Percentiles rank a stretch among this genome's conserved stretches.
phyloP scores from a whole-genome alignment of 73 alveolate genomes.

The Paramecium sonneborni region DNA sequence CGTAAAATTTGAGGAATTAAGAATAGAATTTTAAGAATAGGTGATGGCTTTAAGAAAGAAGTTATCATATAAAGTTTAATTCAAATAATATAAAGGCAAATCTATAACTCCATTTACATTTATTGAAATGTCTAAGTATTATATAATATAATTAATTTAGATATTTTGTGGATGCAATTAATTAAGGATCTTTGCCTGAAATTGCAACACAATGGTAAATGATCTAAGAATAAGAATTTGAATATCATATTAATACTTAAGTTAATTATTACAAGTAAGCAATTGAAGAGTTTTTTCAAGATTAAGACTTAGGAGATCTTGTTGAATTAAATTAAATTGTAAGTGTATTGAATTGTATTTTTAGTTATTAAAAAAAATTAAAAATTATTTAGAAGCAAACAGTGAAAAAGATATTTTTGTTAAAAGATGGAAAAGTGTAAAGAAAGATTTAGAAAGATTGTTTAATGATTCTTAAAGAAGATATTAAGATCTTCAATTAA shows the following conservation, averaged over 20 bases:
- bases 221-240: constrained; percentile 27
- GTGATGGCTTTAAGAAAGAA: not conserved
- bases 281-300: not conserved
- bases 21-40: not conserved
- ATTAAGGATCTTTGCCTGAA: not conserved
- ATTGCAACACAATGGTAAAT: constrained; percentile 44
- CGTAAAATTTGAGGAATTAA: not conserved
- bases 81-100: constrained; percentile 29
- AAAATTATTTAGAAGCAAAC: not conserved
- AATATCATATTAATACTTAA: not conserved
- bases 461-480: not conserved
- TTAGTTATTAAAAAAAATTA: not conserved
- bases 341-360: not conserved
- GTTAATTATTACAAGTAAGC: not conserved
- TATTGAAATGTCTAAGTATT: constrained; percentile 39
- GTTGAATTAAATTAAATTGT: not conserved
- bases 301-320: not conserved
- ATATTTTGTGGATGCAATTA: constrained; percentile 40
- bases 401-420: not conserved
- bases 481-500: not conserved
- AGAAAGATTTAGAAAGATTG: not conserved
- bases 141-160: not conserved
- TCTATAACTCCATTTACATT: constrained; percentile 14
- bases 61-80: not conserved
- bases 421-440: not conserved